Percentiles rank a stretch among this genome's conserved stretches.
Conservation (phyloP, 208 protist species). For the Ichthyophonus hoferi region DNA sequence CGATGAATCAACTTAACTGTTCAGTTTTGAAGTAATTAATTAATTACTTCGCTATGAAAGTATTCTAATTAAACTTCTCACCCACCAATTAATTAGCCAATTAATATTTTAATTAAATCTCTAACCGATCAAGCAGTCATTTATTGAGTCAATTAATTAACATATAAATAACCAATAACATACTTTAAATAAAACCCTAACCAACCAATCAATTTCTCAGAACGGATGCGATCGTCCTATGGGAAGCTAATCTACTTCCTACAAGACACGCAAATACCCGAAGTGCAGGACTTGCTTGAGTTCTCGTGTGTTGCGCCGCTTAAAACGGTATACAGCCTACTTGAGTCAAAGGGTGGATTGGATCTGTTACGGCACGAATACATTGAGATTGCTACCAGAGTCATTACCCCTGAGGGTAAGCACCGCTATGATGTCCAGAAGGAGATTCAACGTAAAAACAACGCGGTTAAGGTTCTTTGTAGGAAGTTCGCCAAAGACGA, state of each 20-base stretch:
- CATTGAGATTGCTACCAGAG: conserved; percentile 59
- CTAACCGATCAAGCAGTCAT: too few relatives aligned
- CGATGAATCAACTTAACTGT: too few relatives aligned
- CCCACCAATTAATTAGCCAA: too few relatives aligned
- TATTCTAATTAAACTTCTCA: too few relatives aligned
- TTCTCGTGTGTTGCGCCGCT: conserved; percentile 69
- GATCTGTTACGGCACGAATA: conserved; percentile 66
- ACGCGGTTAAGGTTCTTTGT: neutral
- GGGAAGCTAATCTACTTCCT: conserved; percentile 92
- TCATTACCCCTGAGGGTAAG: neutral
- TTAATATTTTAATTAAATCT: too few relatives aligned
- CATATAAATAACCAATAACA: too few relatives aligned
- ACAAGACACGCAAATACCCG: conserved; percentile 75
- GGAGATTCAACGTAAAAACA: conserved; percentile 17
- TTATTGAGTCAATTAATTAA: too few relatives aligned
- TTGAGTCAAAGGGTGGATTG: conserved; percentile 59
- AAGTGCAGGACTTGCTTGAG: conserved; percentile 59
- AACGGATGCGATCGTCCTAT: conserved; percentile 80
- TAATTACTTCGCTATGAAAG: too few relatives aligned
- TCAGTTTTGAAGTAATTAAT: too few relatives aligned
- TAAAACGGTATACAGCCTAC: conserved; percentile 71
- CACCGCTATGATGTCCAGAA: conserved; percentile 12
- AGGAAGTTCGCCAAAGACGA: conserved; percentile 11
- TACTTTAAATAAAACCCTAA: too few relatives aligned
- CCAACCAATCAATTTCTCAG: conserved; percentile 24